phyloP scores from a whole-genome alignment of 768 basidiomycete genomes.

The Suillus luteus region DNA sequence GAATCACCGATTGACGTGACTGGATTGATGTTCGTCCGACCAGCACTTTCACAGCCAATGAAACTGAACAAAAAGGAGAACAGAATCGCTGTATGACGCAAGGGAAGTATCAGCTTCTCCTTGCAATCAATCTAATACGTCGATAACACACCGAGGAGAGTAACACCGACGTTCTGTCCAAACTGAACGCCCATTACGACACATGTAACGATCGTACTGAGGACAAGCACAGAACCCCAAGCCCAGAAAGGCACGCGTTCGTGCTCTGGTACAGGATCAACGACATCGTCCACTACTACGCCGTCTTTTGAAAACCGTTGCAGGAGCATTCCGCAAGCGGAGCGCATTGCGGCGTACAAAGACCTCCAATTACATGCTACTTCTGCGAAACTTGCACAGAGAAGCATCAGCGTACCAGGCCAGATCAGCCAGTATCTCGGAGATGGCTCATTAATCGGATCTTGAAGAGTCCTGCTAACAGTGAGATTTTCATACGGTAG shows the following conservation, averaged over 20 bases:
- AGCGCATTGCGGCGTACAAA: slow-evolving; percentile 6
- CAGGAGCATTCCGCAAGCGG: slow-evolving; percentile 3
- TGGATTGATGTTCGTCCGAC: slow-evolving; percentile 62
- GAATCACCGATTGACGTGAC: slow-evolving; percentile 47
- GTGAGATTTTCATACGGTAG: background rate
- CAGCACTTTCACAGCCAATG: slow-evolving; percentile 60
- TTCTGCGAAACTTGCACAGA: slow-evolving; percentile 41
- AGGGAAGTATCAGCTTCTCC: background rate
- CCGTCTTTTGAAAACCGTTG: slow-evolving; percentile 5
- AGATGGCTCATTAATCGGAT: slow-evolving; percentile 45
- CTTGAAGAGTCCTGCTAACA: slow-evolving; percentile 36
- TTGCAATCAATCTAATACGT: background rate
- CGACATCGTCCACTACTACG: slow-evolving; percentile 39
- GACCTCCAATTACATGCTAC: slow-evolving; percentile 16
- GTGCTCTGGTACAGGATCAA: slow-evolving; percentile 51
- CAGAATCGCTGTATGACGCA: slow-evolving; percentile 39
- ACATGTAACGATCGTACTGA: slow-evolving; percentile 50
- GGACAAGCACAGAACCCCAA: slow-evolving; percentile 51
- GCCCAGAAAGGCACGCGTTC: slow-evolving; percentile 57
- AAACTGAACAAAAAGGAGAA: slow-evolving; percentile 66
- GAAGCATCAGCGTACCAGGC: slow-evolving; percentile 42
- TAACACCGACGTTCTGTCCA: slow-evolving; percentile 47
- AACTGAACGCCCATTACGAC: slow-evolving; percentile 55
- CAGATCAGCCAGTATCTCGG: slow-evolving; percentile 56
- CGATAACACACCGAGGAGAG: slow-evolving; percentile 10